These are phyloP conservation scores for Kwoniella heveanensis DNA, from an alignment of 768 basidiomycete genomes.

Conservation along the genomic window DNA sequence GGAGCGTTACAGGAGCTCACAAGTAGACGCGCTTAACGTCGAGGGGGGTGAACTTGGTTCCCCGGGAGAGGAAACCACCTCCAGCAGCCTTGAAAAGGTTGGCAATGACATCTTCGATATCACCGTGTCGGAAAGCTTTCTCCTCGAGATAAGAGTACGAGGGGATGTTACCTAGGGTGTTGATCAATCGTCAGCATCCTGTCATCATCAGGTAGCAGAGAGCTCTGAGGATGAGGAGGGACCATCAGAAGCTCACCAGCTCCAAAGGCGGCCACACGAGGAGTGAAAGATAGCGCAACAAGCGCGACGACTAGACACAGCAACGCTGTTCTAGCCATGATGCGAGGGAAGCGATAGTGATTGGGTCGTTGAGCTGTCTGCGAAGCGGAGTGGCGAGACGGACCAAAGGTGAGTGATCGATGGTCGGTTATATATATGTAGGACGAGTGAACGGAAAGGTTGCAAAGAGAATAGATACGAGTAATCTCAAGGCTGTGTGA, in stretches of 20 bases:
- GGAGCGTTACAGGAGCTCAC: conserved; percentile 32
- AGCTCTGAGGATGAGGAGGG: no score
- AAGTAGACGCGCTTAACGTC: conserved; percentile 75
- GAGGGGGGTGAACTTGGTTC: conserved; percentile 72
- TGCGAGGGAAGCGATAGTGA: no score
- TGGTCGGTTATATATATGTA: not conserved
- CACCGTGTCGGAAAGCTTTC: conserved; percentile 81
- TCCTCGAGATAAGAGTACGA: conserved; percentile 82
- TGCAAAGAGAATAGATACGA: not conserved
- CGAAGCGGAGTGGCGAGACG: conserved; percentile 7
- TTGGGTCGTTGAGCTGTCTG: no score
- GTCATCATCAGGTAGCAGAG: not conserved
- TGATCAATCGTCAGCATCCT: conserved; percentile 3
- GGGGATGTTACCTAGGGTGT: conserved; percentile 77
- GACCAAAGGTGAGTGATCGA: not conserved
- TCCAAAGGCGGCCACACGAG: conserved; percentile 49
- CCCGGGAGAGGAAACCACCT: conserved; percentile 65
- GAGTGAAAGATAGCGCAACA: conserved; percentile 46
- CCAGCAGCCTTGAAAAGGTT: conserved; percentile 63
- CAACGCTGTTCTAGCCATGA: conserved; percentile 31
- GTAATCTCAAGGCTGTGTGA: conserved; percentile 1
- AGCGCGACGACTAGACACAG: conserved; percentile 36
- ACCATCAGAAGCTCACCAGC: conserved; percentile 36
- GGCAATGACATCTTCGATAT: conserved; percentile 71
- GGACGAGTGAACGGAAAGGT: no score